These are phyloP conservation scores for Kalmanozyma brasiliensis DNA, from an alignment of 1,284 basidiomycete genomes.

Conservation along the genomic window DNA sequence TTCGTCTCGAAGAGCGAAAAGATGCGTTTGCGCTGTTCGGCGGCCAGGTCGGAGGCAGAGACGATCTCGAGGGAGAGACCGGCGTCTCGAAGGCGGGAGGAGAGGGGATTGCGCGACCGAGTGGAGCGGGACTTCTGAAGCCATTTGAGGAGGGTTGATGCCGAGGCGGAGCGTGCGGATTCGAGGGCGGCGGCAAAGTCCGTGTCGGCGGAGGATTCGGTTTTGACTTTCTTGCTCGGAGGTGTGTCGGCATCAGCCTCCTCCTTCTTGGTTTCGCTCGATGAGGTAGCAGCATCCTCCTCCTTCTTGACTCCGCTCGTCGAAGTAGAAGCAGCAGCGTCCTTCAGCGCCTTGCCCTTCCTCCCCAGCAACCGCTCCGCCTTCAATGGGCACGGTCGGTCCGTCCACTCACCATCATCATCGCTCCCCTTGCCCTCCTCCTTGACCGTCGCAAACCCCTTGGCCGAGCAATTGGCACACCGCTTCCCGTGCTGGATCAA, in stretches of 20 bases:
- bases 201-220: constrained; percentile 1
- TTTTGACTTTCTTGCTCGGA: constrained; percentile 11
- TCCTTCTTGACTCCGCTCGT: too few relatives aligned
- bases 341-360: constrained; percentile 47
- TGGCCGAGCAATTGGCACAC: constrained; percentile 66
- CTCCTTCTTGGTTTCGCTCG: constrained; percentile 5
- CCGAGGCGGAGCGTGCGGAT: constrained; percentile 6
- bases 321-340: constrained; percentile 41
- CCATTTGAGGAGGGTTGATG: constrained; percentile 10
- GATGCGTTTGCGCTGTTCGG: constrained; percentile 46
- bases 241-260: neutral
- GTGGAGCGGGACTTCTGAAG: constrained; percentile 20
- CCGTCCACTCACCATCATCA: constrained; percentile 3
- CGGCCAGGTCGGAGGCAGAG: constrained; percentile 6
- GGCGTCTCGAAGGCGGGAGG: constrained; percentile 4
- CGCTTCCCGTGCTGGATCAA: constrained; percentile 75
- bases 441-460: constrained; percentile 64
- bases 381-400: constrained; percentile 44
- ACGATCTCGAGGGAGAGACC: constrained; percentile 28
- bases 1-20: constrained; percentile 40
- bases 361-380: constrained; percentile 38
- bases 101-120: constrained; percentile 24
- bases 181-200: constrained; percentile 21
- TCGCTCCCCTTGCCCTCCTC: constrained; percentile 36
- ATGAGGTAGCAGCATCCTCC: neutral